Conservation (phyloP, 1,139 yeast genomes). For the Debaryomyces sp. region DNA sequence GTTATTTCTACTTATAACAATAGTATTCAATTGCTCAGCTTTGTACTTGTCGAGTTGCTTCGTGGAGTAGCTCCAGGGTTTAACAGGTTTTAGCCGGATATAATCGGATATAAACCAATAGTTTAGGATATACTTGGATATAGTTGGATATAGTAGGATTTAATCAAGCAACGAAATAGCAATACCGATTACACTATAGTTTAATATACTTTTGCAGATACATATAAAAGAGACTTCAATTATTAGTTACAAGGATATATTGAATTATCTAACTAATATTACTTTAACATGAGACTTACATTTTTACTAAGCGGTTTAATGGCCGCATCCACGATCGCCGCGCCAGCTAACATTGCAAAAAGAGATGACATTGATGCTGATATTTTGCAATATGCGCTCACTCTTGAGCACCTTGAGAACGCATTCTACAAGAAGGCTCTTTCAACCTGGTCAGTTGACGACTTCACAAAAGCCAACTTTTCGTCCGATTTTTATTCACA, state of each 20-base stretch:
- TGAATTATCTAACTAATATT: not conserved
- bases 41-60: not conserved
- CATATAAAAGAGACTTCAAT: not conserved
- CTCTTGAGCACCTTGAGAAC: constrained; percentile 2
- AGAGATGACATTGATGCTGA: constrained; percentile 1
- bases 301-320: not conserved
- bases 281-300: not conserved
- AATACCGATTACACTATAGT: not conserved
- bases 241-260: not conserved
- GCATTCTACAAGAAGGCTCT: constrained; percentile 2
- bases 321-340: not conserved
- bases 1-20: not conserved
- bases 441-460: constrained; percentile 3
- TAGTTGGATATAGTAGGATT: not conserved
- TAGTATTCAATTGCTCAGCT: not conserved
- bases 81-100: not conserved
- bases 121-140: not conserved
- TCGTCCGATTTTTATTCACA: not conserved
- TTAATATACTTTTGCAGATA: not conserved
- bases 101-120: not conserved
- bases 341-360: not conserved
- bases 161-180: not conserved
- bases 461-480: constrained; percentile 1
- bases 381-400: constrained; percentile 3
- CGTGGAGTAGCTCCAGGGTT: not conserved